Percentiles rank a stretch among this genome's conserved stretches.
Evolutionary conservation across 805 yeast species (phyloP).

Genomic region (Candida maris): DNA sequence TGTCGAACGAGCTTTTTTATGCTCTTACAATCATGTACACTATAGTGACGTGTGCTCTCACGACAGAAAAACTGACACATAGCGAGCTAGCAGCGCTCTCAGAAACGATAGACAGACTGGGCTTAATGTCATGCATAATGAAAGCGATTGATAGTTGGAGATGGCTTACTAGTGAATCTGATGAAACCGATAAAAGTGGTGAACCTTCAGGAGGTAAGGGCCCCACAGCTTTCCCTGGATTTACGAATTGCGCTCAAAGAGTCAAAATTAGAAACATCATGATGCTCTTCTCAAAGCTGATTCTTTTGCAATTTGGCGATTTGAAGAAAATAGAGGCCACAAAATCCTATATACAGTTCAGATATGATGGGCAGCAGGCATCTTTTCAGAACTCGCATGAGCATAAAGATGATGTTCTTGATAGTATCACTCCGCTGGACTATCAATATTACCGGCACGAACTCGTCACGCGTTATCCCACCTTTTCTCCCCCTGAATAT

Average conservation of each 20-base stretch:
- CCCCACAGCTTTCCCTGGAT: constrained; percentile 6
- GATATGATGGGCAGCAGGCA: background rate
- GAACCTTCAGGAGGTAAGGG: constrained; percentile 21
- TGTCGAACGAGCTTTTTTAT: constrained; percentile 29
- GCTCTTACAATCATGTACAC: constrained; percentile 28
- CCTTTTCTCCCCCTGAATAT: constrained; percentile 51
- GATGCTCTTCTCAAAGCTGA: constrained; percentile 48
- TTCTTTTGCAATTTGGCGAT: constrained; percentile 64
- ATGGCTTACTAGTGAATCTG: constrained; percentile 38
- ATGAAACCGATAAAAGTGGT: constrained; percentile 14
- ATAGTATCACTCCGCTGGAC: constrained; percentile 72
- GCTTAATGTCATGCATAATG: constrained; percentile 43
- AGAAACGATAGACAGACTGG: constrained; percentile 20
- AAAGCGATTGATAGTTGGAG: constrained; percentile 64
- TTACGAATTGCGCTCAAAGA: constrained; percentile 18
- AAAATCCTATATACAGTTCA: constrained; percentile 39
- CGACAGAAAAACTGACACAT: constrained; percentile 8
- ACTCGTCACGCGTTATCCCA: constrained; percentile 69
- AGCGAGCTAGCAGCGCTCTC: constrained; percentile 5
- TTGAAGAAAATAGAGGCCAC: constrained; percentile 35
- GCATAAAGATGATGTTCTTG: constrained; percentile 6
- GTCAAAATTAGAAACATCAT: constrained; percentile 57
- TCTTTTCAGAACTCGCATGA: background rate
- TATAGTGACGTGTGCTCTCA: constrained; percentile 12
- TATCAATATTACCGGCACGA: constrained; percentile 79